phyloP scores from a whole-genome alignment of 148 eudicot genomes.

The Chenopodium berlandieri region DNA sequence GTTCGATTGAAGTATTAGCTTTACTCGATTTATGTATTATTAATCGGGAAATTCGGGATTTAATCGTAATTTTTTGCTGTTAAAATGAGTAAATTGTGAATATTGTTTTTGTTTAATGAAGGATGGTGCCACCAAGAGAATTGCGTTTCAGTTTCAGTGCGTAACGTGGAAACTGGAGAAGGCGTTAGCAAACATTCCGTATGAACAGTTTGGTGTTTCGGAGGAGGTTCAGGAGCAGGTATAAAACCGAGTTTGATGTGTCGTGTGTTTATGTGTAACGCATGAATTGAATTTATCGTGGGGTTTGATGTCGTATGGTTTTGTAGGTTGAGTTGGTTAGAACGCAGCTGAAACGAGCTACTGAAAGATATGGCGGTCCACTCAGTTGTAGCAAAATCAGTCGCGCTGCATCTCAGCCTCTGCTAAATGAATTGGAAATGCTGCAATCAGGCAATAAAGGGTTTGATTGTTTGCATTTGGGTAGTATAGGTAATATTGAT shows the following conservation, averaged over 20 bases:
- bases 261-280: background rate
- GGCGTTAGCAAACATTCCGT: conserved; percentile 64
- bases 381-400: conserved; percentile 43
- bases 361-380: conserved; percentile 72
- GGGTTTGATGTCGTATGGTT: conserved; percentile 15
- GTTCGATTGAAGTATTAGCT: no score
- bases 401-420: conserved; percentile 70
- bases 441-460: conserved; percentile 39
- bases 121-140: conserved; percentile 77
- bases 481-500: conserved; percentile 59
- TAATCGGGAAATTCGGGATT: no score
- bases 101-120: conserved; percentile 27
- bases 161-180: conserved; percentile 90
- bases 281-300: background rate
- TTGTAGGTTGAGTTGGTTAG: conserved; percentile 85
- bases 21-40: no score
- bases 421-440: conserved; percentile 51
- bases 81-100: conserved; percentile 16
- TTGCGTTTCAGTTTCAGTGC: conserved; percentile 82
- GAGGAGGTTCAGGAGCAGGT: conserved; percentile 99
- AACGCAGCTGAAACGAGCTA: conserved; percentile 75
- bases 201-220: conserved; percentile 68
- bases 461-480: conserved; percentile 66
- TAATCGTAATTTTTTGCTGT: no score
- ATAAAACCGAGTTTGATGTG: background rate